Conservation (phyloP, 2,329 filamentous ascomycete species). For the Didymosphaeria variabile region DNA sequence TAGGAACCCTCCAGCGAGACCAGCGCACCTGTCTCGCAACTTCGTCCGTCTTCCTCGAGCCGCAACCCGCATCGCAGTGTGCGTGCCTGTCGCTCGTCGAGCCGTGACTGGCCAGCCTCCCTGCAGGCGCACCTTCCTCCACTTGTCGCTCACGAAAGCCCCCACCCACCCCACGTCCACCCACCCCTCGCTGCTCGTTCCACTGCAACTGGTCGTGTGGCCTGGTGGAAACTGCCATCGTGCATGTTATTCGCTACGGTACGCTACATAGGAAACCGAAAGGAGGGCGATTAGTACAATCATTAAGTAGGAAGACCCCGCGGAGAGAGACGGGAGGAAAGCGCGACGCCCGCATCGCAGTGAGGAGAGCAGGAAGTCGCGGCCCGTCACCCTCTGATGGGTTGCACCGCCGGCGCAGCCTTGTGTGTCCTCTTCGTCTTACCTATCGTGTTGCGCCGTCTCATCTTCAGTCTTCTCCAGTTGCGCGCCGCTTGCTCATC, state of each 20-base stretch:
- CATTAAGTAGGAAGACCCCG: neutral
- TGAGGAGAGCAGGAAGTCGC: neutral
- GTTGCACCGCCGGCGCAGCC: neutral
- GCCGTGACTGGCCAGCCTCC: conserved; percentile 8
- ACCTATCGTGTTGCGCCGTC: conserved; percentile 26
- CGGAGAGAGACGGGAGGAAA: neutral
- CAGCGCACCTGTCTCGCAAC: neutral
- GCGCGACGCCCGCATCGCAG: conserved; percentile 2
- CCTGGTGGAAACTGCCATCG: neutral
- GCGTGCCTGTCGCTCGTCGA: too few species aligned
- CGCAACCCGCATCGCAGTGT: neutral
- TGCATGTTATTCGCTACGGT: conserved; percentile 1
- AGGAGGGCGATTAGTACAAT: neutral
- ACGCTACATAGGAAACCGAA: neutral
- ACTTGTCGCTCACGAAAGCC: conserved; percentile 5
- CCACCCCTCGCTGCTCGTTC: neutral
- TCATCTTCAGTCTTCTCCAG: conserved; percentile 33
- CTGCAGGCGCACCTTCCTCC: conserved; percentile 6
- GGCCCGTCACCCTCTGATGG: neutral
- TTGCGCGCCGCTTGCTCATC: conserved; percentile 29
- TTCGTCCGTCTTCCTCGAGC: neutral
- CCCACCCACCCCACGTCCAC: conserved; percentile 13
- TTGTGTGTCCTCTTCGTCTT: conserved; percentile 13
- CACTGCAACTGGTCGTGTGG: neutral
- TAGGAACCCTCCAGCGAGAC: neutral